Evolutionary conservation across 2,329 filamentous ascomycete species (phyloP).

Genomic region (Penicillium decumbens): DNA sequence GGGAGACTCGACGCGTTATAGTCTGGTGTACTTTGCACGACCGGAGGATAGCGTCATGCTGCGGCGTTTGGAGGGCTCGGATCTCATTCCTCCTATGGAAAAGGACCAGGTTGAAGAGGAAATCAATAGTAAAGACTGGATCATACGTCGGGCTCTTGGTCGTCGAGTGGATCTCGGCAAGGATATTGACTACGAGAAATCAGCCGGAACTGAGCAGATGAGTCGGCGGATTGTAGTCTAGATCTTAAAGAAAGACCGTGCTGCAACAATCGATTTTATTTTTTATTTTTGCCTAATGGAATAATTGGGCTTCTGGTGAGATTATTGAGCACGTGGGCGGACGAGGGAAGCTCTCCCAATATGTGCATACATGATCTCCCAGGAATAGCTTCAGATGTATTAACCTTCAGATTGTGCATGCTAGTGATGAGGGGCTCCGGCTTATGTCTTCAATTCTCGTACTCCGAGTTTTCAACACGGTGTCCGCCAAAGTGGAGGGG

Average conservation of each 20-base stretch:
- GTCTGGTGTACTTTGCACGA: constrained; percentile 53
- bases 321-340: no score
- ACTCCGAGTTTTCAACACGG: no score
- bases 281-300: neutral
- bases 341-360: no score
- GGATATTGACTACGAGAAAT: constrained; percentile 32
- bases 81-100: constrained; percentile 31
- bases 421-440: no score
- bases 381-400: no score
- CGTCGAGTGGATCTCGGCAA: constrained; percentile 27
- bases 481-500: no score
- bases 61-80: constrained; percentile 36
- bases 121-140: constrained; percentile 42
- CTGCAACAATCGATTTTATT: neutral
- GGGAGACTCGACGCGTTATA: constrained; percentile 44
- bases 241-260: neutral
- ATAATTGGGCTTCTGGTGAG: neutral
- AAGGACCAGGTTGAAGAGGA: constrained; percentile 33
- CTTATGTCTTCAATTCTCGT: no score
- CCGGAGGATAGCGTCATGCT: constrained; percentile 49
- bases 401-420: no score
- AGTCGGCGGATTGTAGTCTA: constrained; percentile 28
- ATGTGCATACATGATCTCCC: no score
- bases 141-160: constrained; percentile 38
- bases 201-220: constrained; percentile 32